These are phyloP conservation scores for Anthracocystis walkeri DNA, from an alignment of 1,284 basidiomycete genomes.

Conservation along the genomic window DNA sequence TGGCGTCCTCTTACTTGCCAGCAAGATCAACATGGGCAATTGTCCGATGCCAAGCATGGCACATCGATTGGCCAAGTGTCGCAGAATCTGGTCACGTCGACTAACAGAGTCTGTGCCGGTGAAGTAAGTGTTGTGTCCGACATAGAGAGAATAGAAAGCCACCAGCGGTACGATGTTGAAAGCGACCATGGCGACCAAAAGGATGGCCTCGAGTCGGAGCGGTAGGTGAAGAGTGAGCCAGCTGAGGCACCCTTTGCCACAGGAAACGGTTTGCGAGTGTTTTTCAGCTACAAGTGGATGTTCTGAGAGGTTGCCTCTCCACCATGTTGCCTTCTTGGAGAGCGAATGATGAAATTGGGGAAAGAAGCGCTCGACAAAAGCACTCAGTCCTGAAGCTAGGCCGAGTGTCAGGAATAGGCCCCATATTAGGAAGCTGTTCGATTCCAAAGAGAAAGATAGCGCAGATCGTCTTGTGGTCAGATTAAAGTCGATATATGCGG, in stretches of 20 bases:
- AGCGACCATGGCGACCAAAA: constrained; percentile 29
- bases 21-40: constrained; percentile 63
- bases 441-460: too few relatives aligned
- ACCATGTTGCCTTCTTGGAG: constrained; percentile 8
- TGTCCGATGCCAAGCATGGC: constrained; percentile 60
- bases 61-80: constrained; percentile 58
- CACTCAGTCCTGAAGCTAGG: constrained; percentile 4
- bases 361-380: constrained; percentile 11
- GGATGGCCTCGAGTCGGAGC: constrained; percentile 39
- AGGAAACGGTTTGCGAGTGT: constrained; percentile 17
- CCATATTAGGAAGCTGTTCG: constrained; percentile 27
- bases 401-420: constrained; percentile 13
- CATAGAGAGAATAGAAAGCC: constrained; percentile 27
- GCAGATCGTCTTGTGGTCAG: background rate
- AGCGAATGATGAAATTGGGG: constrained; percentile 5
- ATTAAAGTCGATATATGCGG: background rate
- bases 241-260: constrained; percentile 13
- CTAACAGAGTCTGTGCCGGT: constrained; percentile 24
- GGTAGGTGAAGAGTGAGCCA: constrained; percentile 43
- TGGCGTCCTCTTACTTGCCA: constrained; percentile 65
- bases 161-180: constrained; percentile 39
- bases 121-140: constrained; percentile 35
- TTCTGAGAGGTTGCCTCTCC: constrained; percentile 28
- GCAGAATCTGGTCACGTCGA: constrained; percentile 17
- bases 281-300: constrained; percentile 19